Percentiles rank a stretch among this genome's conserved stretches.
phyloP scores from a whole-genome alignment of 2,329 filamentous ascomycete species.

The Tolypocladium album region DNA sequence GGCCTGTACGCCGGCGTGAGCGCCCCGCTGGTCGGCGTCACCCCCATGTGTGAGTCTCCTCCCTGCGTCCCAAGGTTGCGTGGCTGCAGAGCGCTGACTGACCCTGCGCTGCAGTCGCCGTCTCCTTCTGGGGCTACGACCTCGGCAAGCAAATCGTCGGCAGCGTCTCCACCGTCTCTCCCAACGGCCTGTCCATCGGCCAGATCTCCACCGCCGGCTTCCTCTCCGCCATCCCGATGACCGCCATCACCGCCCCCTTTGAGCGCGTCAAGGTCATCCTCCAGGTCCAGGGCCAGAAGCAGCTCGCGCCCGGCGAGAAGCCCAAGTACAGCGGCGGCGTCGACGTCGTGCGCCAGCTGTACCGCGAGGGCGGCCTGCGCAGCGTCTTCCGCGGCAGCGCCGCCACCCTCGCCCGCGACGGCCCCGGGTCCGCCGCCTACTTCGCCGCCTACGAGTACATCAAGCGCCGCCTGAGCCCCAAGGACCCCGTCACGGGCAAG shows the following conservation, averaged over 20 bases:
- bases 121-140: conserved; percentile 81
- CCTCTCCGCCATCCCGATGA: conserved; percentile 97
- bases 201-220: conserved; percentile 91
- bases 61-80: too few species aligned
- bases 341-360: conserved; percentile 89
- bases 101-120: conserved; percentile 40
- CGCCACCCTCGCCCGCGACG: conserved; percentile 89
- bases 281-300: conserved; percentile 91
- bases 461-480: conserved; percentile 77
- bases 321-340: conserved; percentile 79
- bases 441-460: conserved; percentile 96
- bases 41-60: conserved; percentile 82
- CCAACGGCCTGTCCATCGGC: conserved; percentile 66
- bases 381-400: conserved; percentile 85
- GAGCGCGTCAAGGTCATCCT: conserved; percentile 98
- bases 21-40: conserved; percentile 88
- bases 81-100: neutral
- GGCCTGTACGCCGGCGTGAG: conserved; percentile 96
- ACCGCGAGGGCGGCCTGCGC: conserved; percentile 79
- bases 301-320: conserved; percentile 80
- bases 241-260: conserved; percentile 94
- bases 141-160: conserved; percentile 84
- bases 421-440: conserved; percentile 86
- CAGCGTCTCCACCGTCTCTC: conserved; percentile 50
- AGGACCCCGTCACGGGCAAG: conserved; percentile 62